Evolutionary conservation across 208 protist species (phyloP).

Genomic region (Leishmania arabica): DNA sequence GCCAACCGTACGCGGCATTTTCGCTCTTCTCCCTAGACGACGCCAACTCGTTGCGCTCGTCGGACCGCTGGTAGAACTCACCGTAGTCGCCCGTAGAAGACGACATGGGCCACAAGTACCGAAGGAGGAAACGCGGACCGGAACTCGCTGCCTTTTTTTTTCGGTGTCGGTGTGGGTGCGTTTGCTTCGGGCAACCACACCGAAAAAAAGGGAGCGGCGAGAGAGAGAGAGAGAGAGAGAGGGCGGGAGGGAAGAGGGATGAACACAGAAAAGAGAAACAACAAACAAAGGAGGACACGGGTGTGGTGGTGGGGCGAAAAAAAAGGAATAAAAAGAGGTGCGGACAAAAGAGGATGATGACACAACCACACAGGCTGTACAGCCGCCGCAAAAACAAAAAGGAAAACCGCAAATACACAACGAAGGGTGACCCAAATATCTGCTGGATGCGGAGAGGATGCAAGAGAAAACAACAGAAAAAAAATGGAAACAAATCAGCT

Average conservation of each 20-base stretch:
- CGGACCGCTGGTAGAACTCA: not conserved
- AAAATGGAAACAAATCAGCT: not conserved
- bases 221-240: no score
- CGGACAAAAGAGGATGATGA: not conserved
- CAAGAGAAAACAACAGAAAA: not conserved
- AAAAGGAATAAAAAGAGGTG: not conserved
- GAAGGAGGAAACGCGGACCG: not conserved
- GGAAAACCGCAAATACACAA: not conserved
- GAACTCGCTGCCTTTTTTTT: not conserved
- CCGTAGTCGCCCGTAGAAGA: slow-evolving; percentile 9
- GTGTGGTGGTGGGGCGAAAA: not conserved
- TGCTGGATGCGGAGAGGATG: not conserved
- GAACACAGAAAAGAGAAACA: not conserved
- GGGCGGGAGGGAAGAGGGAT: not conserved
- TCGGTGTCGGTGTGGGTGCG: not conserved
- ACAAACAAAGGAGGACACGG: no score
- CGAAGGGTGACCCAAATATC: not conserved
- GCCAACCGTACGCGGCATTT: slow-evolving; percentile 10
- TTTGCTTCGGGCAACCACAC: not conserved
- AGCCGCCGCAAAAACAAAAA: not conserved
- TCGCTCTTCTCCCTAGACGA: slow-evolving; percentile 5
- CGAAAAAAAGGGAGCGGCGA: no score
- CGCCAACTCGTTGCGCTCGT: slow-evolving; percentile 2
- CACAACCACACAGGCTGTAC: not conserved
- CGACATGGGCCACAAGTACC: slow-evolving; percentile 15